A percentile compares a stretch with the other conserved stretches of the same genome.
Evolutionary conservation across 2,329 filamentous ascomycete species (phyloP).

Genomic region (Diaporthe sp.): DNA sequence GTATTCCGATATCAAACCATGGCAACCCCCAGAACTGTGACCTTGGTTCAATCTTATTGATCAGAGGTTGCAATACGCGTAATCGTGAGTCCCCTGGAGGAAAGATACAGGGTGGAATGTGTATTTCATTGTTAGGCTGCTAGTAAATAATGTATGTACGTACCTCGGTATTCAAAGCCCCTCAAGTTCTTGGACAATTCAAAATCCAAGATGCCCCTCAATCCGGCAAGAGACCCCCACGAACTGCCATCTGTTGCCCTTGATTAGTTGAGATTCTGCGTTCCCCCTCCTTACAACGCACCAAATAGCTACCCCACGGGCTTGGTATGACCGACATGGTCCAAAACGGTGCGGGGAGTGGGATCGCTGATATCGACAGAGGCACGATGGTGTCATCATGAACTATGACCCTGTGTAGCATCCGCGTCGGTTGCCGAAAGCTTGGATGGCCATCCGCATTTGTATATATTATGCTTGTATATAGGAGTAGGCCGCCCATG

Average conservation of each 20-base stretch:
- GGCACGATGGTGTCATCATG: constrained; percentile 3
- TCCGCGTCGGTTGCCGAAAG: background rate
- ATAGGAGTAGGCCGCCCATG: background rate
- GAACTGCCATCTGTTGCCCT: background rate
- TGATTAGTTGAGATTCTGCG: background rate
- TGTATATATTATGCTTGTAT: background rate
- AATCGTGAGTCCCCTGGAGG: background rate
- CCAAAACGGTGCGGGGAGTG: constrained; percentile 16
- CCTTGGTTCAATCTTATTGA: background rate
- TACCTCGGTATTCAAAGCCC: background rate
- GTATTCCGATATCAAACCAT: background rate
- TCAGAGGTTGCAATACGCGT: background rate
- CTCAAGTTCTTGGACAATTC: background rate
- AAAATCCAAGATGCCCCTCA: too few species aligned
- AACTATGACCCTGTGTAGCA: background rate
- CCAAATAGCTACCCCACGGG: background rate
- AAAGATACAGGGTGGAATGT: background rate
- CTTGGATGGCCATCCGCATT: background rate
- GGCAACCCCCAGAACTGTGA: background rate
- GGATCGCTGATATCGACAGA: constrained; percentile 7
- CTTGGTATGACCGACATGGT: background rate
- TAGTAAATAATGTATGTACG: background rate
- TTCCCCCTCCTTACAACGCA: background rate
- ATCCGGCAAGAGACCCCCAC: background rate
- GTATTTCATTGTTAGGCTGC: background rate